phyloP scores from a whole-genome alignment of 1,284 basidiomycete species.

The Pseudozyma thailandica region DNA sequence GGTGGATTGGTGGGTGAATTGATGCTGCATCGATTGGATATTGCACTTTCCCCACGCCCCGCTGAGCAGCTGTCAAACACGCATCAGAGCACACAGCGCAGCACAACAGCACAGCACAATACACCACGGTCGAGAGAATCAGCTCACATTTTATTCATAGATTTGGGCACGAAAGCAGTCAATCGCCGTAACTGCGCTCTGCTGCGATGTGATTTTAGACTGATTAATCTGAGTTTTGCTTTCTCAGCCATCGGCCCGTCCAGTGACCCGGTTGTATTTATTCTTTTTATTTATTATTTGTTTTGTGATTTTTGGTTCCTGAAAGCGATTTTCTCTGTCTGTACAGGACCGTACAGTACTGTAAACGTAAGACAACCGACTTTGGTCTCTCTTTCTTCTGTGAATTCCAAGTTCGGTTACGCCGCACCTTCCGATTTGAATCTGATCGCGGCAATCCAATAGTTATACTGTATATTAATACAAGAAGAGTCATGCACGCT shows the following conservation, averaged over 20 bases:
- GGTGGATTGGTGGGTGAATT: background rate
- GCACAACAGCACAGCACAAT: background rate
- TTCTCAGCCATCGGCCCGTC: background rate
- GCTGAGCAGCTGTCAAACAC: background rate
- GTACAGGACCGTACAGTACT: no score
- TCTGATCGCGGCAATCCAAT: no score
- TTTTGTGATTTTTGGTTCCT: no score
- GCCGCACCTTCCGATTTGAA: no score
- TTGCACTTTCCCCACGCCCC: background rate
- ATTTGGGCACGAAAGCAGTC: background rate
- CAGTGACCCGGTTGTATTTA: no score
- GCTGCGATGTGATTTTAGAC: constrained; percentile 1
- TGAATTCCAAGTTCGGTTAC: no score
- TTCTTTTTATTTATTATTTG: no score
- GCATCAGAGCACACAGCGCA: background rate
- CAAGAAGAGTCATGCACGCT: no score
- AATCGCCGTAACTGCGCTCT: background rate
- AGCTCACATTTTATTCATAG: background rate
- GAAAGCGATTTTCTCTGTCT: no score
- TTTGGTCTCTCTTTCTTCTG: no score
- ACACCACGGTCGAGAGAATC: background rate
- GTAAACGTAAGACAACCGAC: no score
- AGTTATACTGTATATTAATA: no score
- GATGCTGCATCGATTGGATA: background rate
- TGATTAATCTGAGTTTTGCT: constrained; percentile 1